Evolutionary conservation across 164 flowering plant genomes (phyloP), one percentile per base, ranked within the genome.

Genomic region (Annona cherimola): DNA sequence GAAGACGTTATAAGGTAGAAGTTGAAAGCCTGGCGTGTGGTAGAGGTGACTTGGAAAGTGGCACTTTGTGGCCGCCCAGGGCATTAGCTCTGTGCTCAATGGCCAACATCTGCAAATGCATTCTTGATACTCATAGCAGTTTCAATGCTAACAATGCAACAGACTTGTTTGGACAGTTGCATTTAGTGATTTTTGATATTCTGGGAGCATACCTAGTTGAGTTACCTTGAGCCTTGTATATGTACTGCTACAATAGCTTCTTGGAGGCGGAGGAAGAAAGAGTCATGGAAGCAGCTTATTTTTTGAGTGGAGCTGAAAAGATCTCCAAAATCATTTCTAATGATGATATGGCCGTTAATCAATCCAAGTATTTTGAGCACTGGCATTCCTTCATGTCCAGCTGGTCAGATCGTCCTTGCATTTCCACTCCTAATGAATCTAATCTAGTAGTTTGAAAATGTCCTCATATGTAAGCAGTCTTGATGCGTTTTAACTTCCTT

Each of bases 41-140:
- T 43, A 1, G 41, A 26, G 44, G 75, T 3, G 14, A 19, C 42
- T 5, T 6, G 83, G 86, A 87, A 88, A 87, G 19, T 18, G 69
- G 71, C 79, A 78, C 46, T 68, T 69, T 55, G 45, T 64, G 67
- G 67, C n/a, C 45, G 9, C n/a, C 45, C 42, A 64, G 2, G 67
- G 42, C 41, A 14, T 64, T 85, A 76, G 90, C 89, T n/a, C 87
- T 90, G 3, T 83, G 86, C 76, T 81, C 89, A 46, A 83, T 87
- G 89, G 83, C 87, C 76, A 82, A 88, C 71, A 63, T 81, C 63
- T 73, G 84, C n/a, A 62, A 68, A 72, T 79, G 89, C 18, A 59
- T 84, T 62, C 74, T 86, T 55, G 77, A 74, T 46, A 18, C 35
- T 18, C 9, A 40, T 1, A 35, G 5, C 4, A 3, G 3, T 26